Base-by-base conservation (phyloP, 306 rosid species). In the Cucurbita pepo region DNA sequence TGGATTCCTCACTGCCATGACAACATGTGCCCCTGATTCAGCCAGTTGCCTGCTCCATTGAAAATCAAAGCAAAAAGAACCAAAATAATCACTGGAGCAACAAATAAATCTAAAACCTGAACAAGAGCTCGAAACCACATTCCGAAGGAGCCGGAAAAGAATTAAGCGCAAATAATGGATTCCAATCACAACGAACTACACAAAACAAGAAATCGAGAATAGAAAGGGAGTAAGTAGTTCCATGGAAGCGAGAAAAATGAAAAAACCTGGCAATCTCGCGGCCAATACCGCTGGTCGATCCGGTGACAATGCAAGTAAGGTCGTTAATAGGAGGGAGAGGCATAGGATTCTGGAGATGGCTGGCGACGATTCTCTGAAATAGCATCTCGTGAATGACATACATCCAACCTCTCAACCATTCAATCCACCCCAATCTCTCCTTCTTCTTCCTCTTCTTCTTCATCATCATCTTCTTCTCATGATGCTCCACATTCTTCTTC, bases 241-340 rank as follows among this genome's bases (percentile, higher is more conserved):
- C 52, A n/a, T n/a, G 4, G 8, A 37, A 63, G 38, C 15, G 47
- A 48, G 16, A 57, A 1, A 41, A 18, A 36, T 25, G 52, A 7
- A 16, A 3, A 40, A 56, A 92, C 97, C 97, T 90, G 14, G 98
- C 98, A 58, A 87, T 94, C 89, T 94, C 90, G 44, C 85, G 85
- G 80, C 98, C 98, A 45, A 94, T 94, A 75, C 98, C 98, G 56
- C 98, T 94, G 74, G 98, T 94, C 69, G 98, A 88, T 58, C 98
- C 98, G 16, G 97, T 94, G 77, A 90, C 97, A 71, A 94, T 82
- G 89, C 91, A 85, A 50, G 96, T 86, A 75, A 90, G 86, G 22
- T 90, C 94, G 58, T 87, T 85, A 74, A 87, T 21, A 4, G 95
- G 97, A 78, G 98, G 97, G 5, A 94, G 77, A 21, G 96, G 91